Conservation (phyloP, 441 rosid genomes). For the Erysimum cheiri region DNA sequence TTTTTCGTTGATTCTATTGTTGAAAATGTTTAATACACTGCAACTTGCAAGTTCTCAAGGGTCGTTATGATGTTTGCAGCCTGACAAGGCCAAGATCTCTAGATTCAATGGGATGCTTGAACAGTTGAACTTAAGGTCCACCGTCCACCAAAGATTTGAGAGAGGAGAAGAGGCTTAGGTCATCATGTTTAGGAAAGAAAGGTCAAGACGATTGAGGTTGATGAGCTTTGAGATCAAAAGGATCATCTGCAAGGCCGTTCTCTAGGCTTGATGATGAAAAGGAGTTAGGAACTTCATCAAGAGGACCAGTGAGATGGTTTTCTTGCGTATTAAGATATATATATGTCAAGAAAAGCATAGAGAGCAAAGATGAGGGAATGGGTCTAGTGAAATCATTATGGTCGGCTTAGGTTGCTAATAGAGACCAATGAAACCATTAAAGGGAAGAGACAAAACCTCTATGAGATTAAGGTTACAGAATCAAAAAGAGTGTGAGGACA, state of each 20-base stretch:
- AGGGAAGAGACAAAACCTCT: neutral
- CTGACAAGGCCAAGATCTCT: neutral
- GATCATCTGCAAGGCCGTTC: neutral
- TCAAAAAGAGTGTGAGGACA: neutral
- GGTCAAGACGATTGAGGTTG: neutral
- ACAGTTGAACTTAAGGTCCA: neutral
- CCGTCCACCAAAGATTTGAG: neutral
- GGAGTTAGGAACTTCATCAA: neutral
- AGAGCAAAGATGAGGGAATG: neutral
- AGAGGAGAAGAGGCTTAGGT: neutral
- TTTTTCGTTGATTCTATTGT: neutral
- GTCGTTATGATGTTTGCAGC: neutral
- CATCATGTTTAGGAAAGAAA: neutral
- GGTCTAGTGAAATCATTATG: neutral
- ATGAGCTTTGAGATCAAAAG: neutral
- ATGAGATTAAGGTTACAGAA: neutral
- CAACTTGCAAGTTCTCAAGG: neutral
- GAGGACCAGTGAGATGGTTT: neutral
- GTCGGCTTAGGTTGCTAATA: neutral
- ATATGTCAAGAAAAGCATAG: neutral
- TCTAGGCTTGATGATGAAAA: neutral
- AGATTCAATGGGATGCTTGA: neutral
- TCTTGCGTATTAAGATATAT: neutral
- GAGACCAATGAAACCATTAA: neutral
- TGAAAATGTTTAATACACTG: neutral